Base-by-base conservation (phyloP, 768 basidiomycete species). In the Kwoniella sp. region DNA sequence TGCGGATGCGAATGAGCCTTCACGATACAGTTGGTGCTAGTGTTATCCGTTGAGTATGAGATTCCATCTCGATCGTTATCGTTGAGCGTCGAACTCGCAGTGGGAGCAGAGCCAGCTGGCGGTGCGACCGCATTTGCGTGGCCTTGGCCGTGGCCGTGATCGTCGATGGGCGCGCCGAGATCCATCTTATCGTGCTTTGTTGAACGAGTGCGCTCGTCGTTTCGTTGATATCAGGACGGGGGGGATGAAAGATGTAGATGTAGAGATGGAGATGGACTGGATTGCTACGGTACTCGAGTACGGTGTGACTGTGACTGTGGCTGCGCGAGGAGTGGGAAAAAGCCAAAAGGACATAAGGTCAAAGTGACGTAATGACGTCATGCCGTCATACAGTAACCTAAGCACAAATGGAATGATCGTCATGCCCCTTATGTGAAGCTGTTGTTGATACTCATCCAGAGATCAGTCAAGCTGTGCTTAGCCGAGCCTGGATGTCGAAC, bases 141-240 rank as follows among this genome's bases (percentile, higher is more conserved):
- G n/a, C n/a, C n/a, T n/a, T n/a, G n/a, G n/a, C n/a, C n/a, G n/a
- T n/a, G n/a, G n/a, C n/a, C n/a, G n/a, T n/a, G 26, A 13, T 51
- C 50, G 50, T 25, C 25, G 23, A 51, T 4, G 11, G 50, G 50
- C 50, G 50, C 50, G 50, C 50, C 50, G 26, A 51, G 50, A 23
- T 51, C 50, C 50, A 51, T 51, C 50, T 51, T 51, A 37, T 5
- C 34, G 13, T 37, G 34, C 13, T 7, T 37, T 37, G 13, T 37
- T 37, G 5, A 5, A 37, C 34, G 13, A 13, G n/a, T n/a, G n/a
- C n/a, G n/a, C n/a, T n/a, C n/a, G n/a, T n/a, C n/a, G 34, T 37
- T 37, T 13, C 34, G 41, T 45, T 11, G 20, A 45, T 9, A 45
- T 34, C 34, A 34, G 34, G 13, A 34, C 34, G 13, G 34, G 34